A percentile compares a stretch with the other conserved stretches of the same genome.
phyloP scores from a whole-genome alignment of 805 yeast genomes.

The Phaffomyces antillensis region DNA sequence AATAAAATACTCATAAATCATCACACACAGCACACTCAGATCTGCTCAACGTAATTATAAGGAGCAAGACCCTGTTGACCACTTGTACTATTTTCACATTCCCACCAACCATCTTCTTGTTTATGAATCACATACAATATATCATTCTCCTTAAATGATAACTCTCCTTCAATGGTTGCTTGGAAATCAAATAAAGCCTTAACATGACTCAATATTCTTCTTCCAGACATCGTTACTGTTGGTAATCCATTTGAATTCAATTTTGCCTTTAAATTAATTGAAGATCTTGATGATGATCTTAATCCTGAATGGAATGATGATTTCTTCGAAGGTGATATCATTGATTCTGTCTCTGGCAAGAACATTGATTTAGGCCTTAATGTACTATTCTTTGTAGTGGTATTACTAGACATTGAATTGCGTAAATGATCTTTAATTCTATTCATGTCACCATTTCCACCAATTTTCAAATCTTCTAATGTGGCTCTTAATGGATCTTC shows the following conservation, averaged over 20 bases:
- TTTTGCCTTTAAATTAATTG: conserved; percentile 19
- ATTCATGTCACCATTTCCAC: conserved; percentile 36
- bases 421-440: conserved; percentile 24
- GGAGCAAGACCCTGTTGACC: conserved; percentile 49
- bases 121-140: conserved; percentile 42
- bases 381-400: conserved; percentile 20
- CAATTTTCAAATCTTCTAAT: conserved; percentile 35
- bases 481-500: conserved; percentile 50
- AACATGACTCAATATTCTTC: conserved; percentile 43
- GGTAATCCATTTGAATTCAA: conserved; percentile 34
- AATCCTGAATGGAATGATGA: conserved; percentile 23
- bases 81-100: conserved; percentile 45
- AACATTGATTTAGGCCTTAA: conserved; percentile 24
- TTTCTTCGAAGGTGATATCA: conserved; percentile 10
- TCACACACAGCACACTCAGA: conserved; percentile 1
- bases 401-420: conserved; percentile 14
- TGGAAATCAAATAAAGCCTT: conserved; percentile 52
- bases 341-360: conserved; percentile 7
- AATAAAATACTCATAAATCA: neutral
- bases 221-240: conserved; percentile 42
- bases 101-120: conserved; percentile 77
- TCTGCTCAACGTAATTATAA: conserved; percentile 40
- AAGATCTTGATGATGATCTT: conserved; percentile 19
- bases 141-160: conserved; percentile 53
- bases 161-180: conserved; percentile 55